phyloP scores from a whole-genome alignment of 1,139 yeast genomes.

The Debaryomyces coudertii region DNA sequence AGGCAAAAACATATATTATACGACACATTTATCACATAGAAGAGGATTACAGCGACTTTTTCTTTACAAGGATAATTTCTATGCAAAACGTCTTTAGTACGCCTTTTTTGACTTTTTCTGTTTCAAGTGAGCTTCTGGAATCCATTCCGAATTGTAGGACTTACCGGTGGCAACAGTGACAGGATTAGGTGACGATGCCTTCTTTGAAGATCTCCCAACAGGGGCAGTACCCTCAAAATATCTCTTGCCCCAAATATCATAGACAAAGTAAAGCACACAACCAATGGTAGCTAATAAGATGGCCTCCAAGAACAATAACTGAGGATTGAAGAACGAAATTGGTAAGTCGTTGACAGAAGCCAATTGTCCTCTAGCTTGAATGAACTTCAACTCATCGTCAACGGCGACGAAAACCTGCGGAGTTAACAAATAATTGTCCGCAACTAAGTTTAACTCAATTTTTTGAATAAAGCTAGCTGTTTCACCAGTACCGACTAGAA shows the following conservation, averaged over 20 bases:
- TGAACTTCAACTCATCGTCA: constrained; percentile 55
- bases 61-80: neutral
- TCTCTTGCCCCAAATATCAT: constrained; percentile 47
- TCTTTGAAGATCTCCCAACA: constrained; percentile 25
- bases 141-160: constrained; percentile 38
- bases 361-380: constrained; percentile 62
- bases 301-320: constrained; percentile 64
- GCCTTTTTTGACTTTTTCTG: constrained; percentile 35
- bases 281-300: constrained; percentile 55
- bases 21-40: neutral
- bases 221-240: constrained; percentile 47
- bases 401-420: constrained; percentile 62
- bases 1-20: neutral
- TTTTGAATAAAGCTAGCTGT: constrained; percentile 53
- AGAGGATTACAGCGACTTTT: neutral
- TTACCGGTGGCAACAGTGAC: constrained; percentile 34
- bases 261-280: constrained; percentile 51
- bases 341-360: constrained; percentile 65
- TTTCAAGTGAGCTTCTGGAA: constrained; percentile 40
- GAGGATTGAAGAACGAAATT: constrained; percentile 73
- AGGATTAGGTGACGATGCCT: constrained; percentile 28
- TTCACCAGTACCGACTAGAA: constrained; percentile 54
- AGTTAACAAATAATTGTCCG: constrained; percentile 60
- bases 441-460: constrained; percentile 57
- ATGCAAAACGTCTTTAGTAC: constrained; percentile 2